phyloP scores from a whole-genome alignment of 768 basidiomycete genomes.

The Termitomyces titanicus region DNA sequence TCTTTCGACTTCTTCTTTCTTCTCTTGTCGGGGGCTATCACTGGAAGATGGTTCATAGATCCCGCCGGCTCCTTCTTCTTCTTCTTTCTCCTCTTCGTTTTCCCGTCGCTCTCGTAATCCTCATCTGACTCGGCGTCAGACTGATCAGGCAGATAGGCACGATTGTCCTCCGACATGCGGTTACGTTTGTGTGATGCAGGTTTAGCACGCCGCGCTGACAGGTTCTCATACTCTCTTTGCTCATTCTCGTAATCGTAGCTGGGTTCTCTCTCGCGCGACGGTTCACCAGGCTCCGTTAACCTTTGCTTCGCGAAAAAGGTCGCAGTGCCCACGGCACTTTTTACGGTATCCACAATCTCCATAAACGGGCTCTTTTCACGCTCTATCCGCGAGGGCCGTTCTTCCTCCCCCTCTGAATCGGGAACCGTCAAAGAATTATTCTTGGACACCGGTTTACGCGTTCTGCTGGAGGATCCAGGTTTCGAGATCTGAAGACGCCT shows the following conservation, averaged over 20 bases:
- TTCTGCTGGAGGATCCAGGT: slow-evolving; percentile 21
- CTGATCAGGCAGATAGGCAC: slow-evolving; percentile 68
- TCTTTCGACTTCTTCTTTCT: slow-evolving; percentile 49
- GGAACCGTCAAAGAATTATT: slow-evolving; percentile 51
- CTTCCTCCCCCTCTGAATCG: slow-evolving; percentile 64
- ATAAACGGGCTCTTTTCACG: slow-evolving; percentile 73
- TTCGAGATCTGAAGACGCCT: slow-evolving; percentile 61
- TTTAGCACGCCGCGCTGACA: slow-evolving; percentile 23
- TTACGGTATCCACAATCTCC: slow-evolving; percentile 52
- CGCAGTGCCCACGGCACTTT: slow-evolving; percentile 49
- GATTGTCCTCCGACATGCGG: slow-evolving; percentile 75
- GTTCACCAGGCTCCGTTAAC: slow-evolving; percentile 51
- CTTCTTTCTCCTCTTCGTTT: slow-evolving; percentile 48
- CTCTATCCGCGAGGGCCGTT: slow-evolving; percentile 26
- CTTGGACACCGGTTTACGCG: slow-evolving; percentile 53
- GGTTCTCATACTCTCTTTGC: slow-evolving; percentile 57
- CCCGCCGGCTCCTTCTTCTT: slow-evolving; percentile 57
- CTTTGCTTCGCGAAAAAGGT: slow-evolving; percentile 65
- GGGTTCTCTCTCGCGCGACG: slow-evolving; percentile 24
- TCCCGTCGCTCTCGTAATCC: slow-evolving; percentile 50
- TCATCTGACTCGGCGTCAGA: slow-evolving; percentile 66
- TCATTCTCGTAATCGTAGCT: slow-evolving; percentile 82
- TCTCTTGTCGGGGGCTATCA: slow-evolving; percentile 61
- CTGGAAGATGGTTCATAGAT: slow-evolving; percentile 62
- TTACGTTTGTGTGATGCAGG: slow-evolving; percentile 40